Base-by-base conservation (phyloP, 169 alveolate species). In the Eimeria maxima region DNA sequence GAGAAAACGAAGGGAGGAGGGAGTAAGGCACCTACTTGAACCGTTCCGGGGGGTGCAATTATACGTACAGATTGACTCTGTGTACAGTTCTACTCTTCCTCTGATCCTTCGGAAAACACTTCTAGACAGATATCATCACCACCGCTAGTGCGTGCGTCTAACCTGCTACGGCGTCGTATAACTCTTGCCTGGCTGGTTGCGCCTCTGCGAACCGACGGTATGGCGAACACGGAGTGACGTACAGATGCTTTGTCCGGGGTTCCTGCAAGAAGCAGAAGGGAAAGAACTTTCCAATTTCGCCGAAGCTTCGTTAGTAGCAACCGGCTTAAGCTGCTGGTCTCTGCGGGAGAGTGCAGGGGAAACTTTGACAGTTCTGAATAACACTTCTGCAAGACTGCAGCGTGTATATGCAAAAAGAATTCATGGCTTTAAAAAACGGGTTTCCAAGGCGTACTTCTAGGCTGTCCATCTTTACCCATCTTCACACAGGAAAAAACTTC, bases 161-260 rank as follows among this genome's bases (percentile, higher is more conserved):
- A 86, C 93, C 63, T 55, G 93, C 80, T 11, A 86, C 93, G 14
- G 93, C 80, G 22, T 55, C 93, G 80, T 86, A 63, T 27, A 86
- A 18, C 80, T 57, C 67, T 27, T 86, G 93, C 81, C 93, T 63
- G 42, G 38, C 27, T 5, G 80, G 93, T 57, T 14, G 63, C 24
- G 10, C 63, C 24, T 18, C 27, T 7, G 60, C 93, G 63, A 86
- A 86, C 4, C 42, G 38, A 20, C 93, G 76, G 81, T 47, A 86
- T n/a, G 93, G 93, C 57, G 93, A 86, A 81, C 93, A 86, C 29
- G 93, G 80, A 71, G 67, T 86, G 60, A 86, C 45, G 55, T 63
- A 86, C 0, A 86, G 93, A 55, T 86, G 93, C 29, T 86, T 86
- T 16, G 42, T 86, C 8, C 47, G 33, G 81, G 80, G 93, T 63